Evolutionary conservation across 1,284 basidiomycete species (phyloP), one percentile per base, ranked within the genome.

Genomic region (Pyrrhoderma lamaoense): DNA sequence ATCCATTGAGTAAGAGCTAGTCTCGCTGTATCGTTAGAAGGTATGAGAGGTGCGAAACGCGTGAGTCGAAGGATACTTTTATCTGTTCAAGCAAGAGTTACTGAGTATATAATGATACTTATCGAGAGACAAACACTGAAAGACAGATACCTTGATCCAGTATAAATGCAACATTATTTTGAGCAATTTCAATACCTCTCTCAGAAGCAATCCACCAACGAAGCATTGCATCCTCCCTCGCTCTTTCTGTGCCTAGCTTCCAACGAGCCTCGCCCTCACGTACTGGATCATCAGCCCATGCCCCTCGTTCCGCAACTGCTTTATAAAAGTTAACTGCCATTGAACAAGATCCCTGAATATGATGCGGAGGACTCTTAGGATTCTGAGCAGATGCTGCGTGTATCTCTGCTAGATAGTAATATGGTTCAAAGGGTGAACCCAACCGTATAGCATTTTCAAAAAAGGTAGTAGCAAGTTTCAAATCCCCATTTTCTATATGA

Each of bases 121-220:
- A 3, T 13, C 2, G 35, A 27, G 16, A 8, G 34, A 18, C 5
- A 43, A 43, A 13, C 3, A 47, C 9, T 36, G 46, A 5, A 39
- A 3, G 22, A 48, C 21, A 42, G 74, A 21, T 51, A 87, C 89
- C 88, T 74, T 93, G 89, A 63, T 97, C 93, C 44, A 99, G 71
- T 52, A 95, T 76, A 65, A 85, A 96, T 0, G 94, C 96, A 8
- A 99, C 72, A 62, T 99, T 99, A 65, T 94, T 98, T 71, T 98
- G 94, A 1, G 92, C 95, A 35, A 85, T 77, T 67, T 99, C 95
- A 48, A 80, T 85, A 0, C 96, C 96, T 57, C 89, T 74, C 70
- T 99, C 96, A 3, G 92, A 92, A 34, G 93, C 87, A 49, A 96
- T 78, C 85, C 89, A 93, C 89, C 93, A 97, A 45, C 87, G 82